These are phyloP conservation scores for Talaromyces sp. DNA, from an alignment of 2,329 filamentous ascomycete genomes.

Conservation along the genomic window DNA sequence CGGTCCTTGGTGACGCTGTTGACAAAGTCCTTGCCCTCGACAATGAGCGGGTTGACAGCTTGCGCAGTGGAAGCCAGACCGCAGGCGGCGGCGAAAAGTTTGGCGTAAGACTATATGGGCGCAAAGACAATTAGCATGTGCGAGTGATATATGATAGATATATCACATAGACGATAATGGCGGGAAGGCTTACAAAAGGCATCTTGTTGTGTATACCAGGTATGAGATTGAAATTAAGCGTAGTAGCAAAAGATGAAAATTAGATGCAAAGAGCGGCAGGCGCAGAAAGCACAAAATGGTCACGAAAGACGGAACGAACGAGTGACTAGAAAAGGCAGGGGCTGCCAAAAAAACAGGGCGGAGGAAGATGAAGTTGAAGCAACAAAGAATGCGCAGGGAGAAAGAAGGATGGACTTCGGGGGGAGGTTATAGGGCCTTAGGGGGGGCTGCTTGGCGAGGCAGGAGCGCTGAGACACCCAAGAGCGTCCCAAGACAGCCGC, in stretches of 20 bases:
- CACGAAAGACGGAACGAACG: slow-evolving; percentile 1
- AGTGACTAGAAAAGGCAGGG: slow-evolving; percentile 6
- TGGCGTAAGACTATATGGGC: slow-evolving; percentile 22
- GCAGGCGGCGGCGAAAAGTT: slow-evolving; percentile 34
- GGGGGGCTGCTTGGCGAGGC: not conserved
- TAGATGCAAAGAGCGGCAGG: slow-evolving; percentile 4
- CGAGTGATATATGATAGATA: not conserved
- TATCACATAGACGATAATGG: not conserved
- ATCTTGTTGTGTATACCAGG: slow-evolving; percentile 3
- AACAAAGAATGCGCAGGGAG: not conserved
- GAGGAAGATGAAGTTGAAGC: slow-evolving; percentile 1
- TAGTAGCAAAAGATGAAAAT: not conserved
- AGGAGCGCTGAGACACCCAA: not conserved
- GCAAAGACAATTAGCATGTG: not conserved
- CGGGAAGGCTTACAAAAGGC: slow-evolving; percentile 4
- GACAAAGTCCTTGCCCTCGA: slow-evolving; percentile 57
- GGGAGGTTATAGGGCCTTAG: not conserved
- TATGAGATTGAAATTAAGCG: not conserved
- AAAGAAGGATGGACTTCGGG: not conserved
- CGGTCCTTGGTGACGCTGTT: slow-evolving; percentile 53
- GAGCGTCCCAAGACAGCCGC: not conserved
- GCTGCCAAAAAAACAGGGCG: not conserved
- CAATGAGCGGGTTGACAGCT: slow-evolving; percentile 52
- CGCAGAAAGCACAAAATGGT: slow-evolving; percentile 4
- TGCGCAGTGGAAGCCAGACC: slow-evolving; percentile 41